These are phyloP conservation scores for Rhizophora mangle DNA, from an alignment of 345 rosid species.

Conservation along the genomic window DNA sequence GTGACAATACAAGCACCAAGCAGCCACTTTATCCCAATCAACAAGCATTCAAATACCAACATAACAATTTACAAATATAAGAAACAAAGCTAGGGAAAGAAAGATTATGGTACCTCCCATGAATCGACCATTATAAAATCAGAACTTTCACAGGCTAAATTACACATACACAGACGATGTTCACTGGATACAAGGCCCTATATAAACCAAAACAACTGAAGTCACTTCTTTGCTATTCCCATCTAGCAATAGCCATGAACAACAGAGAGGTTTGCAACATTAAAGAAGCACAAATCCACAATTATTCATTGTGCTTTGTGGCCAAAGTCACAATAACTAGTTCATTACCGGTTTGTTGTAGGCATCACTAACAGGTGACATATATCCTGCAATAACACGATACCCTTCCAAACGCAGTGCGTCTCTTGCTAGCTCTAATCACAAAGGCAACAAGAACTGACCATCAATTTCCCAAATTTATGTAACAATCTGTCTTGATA, in stretches of 20 bases:
- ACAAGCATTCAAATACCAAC: background rate
- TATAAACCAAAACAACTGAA: conserved; percentile 15
- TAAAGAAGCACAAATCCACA: background rate
- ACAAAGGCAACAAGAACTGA: background rate
- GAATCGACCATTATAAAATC: conserved; percentile 70
- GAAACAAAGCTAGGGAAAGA: background rate
- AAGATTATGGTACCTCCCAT: conserved; percentile 63
- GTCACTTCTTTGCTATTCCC: background rate
- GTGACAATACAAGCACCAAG: background rate
- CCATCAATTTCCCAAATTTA: background rate
- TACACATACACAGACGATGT: conserved; percentile 68
- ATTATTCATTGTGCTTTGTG: background rate
- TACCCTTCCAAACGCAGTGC: conserved; percentile 57
- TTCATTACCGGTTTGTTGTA: conserved; percentile 62
- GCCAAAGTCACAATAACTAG: background rate
- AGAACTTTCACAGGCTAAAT: conserved; percentile 70
- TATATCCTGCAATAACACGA: conserved; percentile 78
- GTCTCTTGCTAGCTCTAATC: conserved; percentile 79
- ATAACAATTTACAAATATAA: background rate
- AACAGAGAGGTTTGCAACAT: background rate
- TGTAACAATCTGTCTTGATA: background rate
- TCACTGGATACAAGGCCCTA: conserved; percentile 74
- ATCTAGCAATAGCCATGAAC: background rate
- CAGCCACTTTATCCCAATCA: background rate
- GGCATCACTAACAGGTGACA: conserved; percentile 93